These are phyloP conservation scores for Neoscytalidium dimidiatum DNA, from an alignment of 2,329 filamentous ascomycete genomes.

Conservation along the genomic window DNA sequence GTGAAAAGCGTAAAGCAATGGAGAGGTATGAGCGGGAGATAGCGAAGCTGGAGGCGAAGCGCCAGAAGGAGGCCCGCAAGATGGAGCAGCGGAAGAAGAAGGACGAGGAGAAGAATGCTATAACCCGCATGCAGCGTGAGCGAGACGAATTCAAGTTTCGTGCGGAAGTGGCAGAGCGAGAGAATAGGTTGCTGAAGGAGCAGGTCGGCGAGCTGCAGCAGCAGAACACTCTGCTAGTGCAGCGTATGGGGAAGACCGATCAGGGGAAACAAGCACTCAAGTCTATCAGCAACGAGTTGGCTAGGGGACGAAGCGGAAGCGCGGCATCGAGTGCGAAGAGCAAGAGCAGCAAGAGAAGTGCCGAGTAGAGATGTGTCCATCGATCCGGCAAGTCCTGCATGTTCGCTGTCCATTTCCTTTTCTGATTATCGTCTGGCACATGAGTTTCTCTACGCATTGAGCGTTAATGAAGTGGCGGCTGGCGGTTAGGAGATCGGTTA, in stretches of 20 bases:
- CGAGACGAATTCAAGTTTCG: constrained; percentile 48
- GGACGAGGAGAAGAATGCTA: constrained; percentile 58
- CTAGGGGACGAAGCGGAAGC: constrained; percentile 25
- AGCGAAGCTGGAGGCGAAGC: constrained; percentile 67
- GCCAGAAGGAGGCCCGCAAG: constrained; percentile 64
- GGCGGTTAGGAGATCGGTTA: not conserved
- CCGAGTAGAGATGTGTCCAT: not conserved
- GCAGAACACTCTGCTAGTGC: constrained; percentile 58
- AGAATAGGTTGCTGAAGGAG: constrained; percentile 52
- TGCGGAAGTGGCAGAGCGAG: constrained; percentile 48
- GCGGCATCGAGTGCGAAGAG: constrained; percentile 14
- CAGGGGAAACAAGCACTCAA: constrained; percentile 35
- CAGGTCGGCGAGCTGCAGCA: constrained; percentile 58
- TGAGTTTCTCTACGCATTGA: not conserved
- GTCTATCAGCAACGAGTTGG: constrained; percentile 33
- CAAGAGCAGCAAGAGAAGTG: constrained; percentile 7
- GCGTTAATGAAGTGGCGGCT: not conserved
- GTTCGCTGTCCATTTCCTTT: not conserved
- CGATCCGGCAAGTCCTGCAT: not conserved
- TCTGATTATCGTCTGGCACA: not conserved
- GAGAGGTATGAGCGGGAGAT: constrained; percentile 46
- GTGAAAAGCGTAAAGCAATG: constrained; percentile 48
- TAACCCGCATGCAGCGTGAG: constrained; percentile 50
- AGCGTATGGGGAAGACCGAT: constrained; percentile 44
- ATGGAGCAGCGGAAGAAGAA: constrained; percentile 64